These are phyloP conservation scores for Neurospora terricola DNA, from an alignment of 495 filamentous ascomycete species.

Conservation along the genomic window DNA sequence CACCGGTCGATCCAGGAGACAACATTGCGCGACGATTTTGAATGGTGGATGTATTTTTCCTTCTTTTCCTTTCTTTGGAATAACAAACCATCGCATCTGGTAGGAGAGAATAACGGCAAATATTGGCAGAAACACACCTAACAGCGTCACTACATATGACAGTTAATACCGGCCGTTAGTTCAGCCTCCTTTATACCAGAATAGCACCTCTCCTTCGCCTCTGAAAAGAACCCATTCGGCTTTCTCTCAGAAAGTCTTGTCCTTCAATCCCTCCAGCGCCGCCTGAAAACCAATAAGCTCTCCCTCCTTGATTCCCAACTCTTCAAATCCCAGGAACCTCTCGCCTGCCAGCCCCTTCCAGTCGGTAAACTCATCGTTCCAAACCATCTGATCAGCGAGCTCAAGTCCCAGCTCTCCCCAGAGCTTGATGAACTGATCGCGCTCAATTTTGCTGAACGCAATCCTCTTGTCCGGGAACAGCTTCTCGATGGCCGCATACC, in stretches of 20 bases:
- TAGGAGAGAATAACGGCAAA: no score
- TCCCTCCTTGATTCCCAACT: neutral
- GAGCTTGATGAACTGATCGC: neutral
- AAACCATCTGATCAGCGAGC: neutral
- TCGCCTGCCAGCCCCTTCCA: neutral
- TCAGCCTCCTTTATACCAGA: no score
- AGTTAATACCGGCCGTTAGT: no score
- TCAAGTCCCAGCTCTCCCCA: neutral
- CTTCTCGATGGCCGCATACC: neutral
- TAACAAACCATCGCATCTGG: no score
- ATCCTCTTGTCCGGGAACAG: neutral
- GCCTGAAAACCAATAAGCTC: neutral
- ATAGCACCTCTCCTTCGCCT: no score
- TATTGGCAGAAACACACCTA: no score
- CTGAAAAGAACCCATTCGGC: no score
- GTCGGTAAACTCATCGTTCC: neutral
- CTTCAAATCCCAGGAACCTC: neutral
- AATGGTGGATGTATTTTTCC: no score
- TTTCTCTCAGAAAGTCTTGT: neutral
- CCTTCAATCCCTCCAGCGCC: neutral
- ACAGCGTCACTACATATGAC: no score
- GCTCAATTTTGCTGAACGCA: neutral
- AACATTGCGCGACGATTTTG: no score
- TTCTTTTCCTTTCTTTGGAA: no score
- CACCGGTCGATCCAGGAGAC: no score